Base-by-base conservation (phyloP, 805 yeast genomes). In the Kazachstania viticola region DNA sequence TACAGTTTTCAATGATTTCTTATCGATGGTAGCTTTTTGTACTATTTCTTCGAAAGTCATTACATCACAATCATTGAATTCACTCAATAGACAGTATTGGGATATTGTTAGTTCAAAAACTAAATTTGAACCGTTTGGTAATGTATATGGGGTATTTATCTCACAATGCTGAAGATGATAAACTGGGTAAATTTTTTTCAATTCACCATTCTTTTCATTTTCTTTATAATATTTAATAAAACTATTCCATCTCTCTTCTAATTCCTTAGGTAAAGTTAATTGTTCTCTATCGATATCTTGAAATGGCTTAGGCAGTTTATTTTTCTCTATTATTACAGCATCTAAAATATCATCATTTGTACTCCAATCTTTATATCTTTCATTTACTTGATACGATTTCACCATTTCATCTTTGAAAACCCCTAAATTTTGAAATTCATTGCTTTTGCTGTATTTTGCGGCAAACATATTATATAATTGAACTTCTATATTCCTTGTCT, bases 151-250 rank as follows among this genome's bases (percentile, higher is more conserved):
- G 4, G 56, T 39, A 13, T 35, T 29, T 4, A 54, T 48, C 24
- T 53, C 56, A 31, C 54, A 45, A 29, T 46, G 49, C 23, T 54
- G 58, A 12, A 53, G 37, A n/a, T 42, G 24, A 32, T 46, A 46
- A 24, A 41, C 39, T 18, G 44, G 48, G 9, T 25, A 29, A 5
- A 54, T 24, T 4, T 33, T 37, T 26, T 46, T 49, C 6, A 17
- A 9, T 4, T 30, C 30, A 8, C 43, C 41, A 25, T 38, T 38
- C 15, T 30, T 33, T 23, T 38, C 42, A 3, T 30, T 17, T 12
- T 14, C 15, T 12, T 28, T 25, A 21, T 39, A 47, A 14, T 26
- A 36, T 0, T 23, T 23, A n/a, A 16, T 14, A 21, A 46, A 45
- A 2, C 29, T 18, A 9, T 35, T 29, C 54, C 56, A 49, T 12